These are phyloP conservation scores for Ceratocystiopsis sp. DNA, from an alignment of 2,329 filamentous ascomycete genomes.

Conservation along the genomic window DNA sequence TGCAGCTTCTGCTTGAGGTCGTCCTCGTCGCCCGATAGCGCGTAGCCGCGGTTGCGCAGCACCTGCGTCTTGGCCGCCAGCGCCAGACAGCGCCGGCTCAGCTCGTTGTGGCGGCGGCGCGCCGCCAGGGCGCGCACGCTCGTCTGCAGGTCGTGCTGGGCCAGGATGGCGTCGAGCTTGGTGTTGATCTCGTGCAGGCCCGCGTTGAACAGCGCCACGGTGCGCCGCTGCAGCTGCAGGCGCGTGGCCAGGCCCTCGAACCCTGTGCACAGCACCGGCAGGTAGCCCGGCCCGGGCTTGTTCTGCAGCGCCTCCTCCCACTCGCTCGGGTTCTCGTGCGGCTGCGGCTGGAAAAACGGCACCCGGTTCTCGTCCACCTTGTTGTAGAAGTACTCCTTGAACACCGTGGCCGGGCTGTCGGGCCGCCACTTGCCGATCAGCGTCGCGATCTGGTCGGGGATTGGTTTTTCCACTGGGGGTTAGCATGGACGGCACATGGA, in stretches of 20 bases:
- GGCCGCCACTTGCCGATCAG: conserved; percentile 63
- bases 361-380: conserved; percentile 57
- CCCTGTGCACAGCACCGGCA: conserved; percentile 60
- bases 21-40: conserved; percentile 64
- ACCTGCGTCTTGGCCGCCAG: conserved; percentile 69
- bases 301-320: conserved; percentile 74
- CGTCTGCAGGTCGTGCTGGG: conserved; percentile 60
- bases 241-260: conserved; percentile 57
- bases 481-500: background rate
- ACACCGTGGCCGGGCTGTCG: conserved; percentile 47
- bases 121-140: conserved; percentile 59
- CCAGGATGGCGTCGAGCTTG: conserved; percentile 52
- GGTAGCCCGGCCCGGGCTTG: conserved; percentile 59
- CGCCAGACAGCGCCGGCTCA: conserved; percentile 55
- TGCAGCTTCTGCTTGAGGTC: conserved; percentile 56
- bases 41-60: conserved; percentile 64
- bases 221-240: conserved; percentile 53
- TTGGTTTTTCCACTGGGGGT: conserved; percentile 46
- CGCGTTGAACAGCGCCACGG: conserved; percentile 51
- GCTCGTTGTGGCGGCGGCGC: conserved; percentile 51
- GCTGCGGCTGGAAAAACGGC: conserved; percentile 57
- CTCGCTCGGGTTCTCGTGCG: conserved; percentile 55
- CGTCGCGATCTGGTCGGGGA: conserved; percentile 55
- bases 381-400: conserved; percentile 81
- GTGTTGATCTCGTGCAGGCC: conserved; percentile 67